A percentile compares a stretch with the other conserved stretches of the same genome.
phyloP scores from a whole-genome alignment of 108 stramenopile species.

The Fistulifera solaris region DNA sequence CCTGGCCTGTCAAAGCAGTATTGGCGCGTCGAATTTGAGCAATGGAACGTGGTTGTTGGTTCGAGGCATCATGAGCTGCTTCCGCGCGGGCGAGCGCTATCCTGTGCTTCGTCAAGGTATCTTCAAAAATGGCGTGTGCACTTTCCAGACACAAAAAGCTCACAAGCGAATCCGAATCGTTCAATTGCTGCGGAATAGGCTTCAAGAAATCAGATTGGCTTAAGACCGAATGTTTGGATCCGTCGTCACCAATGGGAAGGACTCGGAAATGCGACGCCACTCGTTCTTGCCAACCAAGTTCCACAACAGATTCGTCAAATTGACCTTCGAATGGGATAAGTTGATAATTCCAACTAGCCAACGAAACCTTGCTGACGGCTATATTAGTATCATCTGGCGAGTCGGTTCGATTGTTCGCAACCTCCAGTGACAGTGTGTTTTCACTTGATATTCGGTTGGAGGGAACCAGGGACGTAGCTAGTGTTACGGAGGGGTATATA shows the following conservation, averaged over 20 bases:
- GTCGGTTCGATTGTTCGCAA: conserved; percentile 73
- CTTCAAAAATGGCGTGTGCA: conserved; percentile 50
- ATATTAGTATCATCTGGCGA: conserved; percentile 45
- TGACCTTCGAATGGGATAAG: conserved; percentile 51
- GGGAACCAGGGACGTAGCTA: conserved; percentile 53
- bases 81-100: conserved; percentile 14
- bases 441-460: conserved; percentile 47
- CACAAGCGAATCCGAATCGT: conserved; percentile 7
- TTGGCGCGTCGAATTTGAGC: conserved; percentile 64
- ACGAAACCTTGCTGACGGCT: conserved; percentile 46
- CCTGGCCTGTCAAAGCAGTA: neutral
- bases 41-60: conserved; percentile 62
- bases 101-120: conserved; percentile 23
- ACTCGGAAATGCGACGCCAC: conserved; percentile 62
- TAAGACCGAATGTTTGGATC: conserved; percentile 10
- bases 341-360: conserved; percentile 59
- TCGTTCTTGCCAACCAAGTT: conserved; percentile 66
- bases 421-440: conserved; percentile 66
- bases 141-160: conserved; percentile 68
- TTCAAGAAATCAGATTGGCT: conserved; percentile 34
- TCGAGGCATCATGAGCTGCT: conserved; percentile 44
- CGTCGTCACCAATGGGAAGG: conserved; percentile 18
- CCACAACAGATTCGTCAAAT: conserved; percentile 21
- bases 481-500: conserved; percentile 63
- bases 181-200: neutral